A percentile compares a stretch with the other conserved stretches of the same genome.
phyloP scores from a whole-genome alignment of 345 rosid genomes.

The Mallotus nudiflorus region DNA sequence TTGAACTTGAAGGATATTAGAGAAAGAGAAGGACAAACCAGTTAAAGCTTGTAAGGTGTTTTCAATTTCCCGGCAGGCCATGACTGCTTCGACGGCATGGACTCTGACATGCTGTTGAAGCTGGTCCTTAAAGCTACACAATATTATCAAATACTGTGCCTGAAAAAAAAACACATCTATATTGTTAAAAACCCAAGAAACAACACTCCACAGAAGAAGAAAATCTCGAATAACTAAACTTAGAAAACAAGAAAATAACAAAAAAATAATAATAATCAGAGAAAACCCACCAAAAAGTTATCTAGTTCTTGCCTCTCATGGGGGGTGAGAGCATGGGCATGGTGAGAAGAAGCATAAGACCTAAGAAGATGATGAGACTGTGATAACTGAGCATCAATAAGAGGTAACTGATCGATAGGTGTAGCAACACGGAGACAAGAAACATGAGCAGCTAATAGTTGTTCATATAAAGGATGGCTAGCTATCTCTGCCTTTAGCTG shows the following conservation, averaged over 20 bases:
- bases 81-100: conserved; percentile 97
- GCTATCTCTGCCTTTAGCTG: conserved; percentile 87
- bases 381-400: conserved; percentile 87
- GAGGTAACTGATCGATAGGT: conserved; percentile 94
- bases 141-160: conserved; percentile 88
- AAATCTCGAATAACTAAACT: not conserved
- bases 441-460: conserved; percentile 81
- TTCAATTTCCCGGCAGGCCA: conserved; percentile 98
- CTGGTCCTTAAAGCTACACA: conserved; percentile 96
- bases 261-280: not conserved
- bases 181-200: conserved; percentile 4
- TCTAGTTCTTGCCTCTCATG: conserved; percentile 92
- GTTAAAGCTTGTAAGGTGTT: conserved; percentile 88
- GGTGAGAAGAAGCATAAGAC: conserved; percentile 76
- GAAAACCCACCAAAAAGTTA: conserved; percentile 69
- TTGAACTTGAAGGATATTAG: not conserved
- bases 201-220: too few species aligned
- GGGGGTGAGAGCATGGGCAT: conserved; percentile 46
- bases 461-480: conserved; percentile 81
- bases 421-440: conserved; percentile 92
- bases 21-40: conserved; percentile 43
- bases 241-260: not conserved
- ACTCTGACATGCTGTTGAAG: conserved; percentile 98
- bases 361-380: conserved; percentile 82
- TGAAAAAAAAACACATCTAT: conserved; percentile 22